A percentile compares a stretch with the other conserved stretches of the same genome.
Conservation (phyloP, 805 yeast species). For the Wickerhamomyces silvicola region DNA sequence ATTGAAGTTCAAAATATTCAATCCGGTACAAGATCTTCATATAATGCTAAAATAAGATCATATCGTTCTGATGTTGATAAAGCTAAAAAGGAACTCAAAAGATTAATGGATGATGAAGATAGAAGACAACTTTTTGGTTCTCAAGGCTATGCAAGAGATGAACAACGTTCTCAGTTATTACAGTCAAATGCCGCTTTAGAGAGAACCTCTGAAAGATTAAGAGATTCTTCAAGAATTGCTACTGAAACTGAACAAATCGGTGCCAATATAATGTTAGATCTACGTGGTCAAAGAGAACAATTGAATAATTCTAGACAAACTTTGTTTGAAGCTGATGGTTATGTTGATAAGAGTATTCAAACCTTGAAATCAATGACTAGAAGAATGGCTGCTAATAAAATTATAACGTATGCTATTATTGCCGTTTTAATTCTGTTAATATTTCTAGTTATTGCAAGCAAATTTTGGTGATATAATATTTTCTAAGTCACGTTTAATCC, state of each 20-base stretch:
- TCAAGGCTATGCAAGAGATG: conserved; percentile 31
- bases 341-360: conserved; percentile 82
- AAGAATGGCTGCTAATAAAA: conserved; percentile 83
- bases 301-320: conserved; percentile 81
- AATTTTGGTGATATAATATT: conserved; percentile 28
- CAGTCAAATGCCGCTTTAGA: conserved; percentile 76
- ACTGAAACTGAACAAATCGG: conserved; percentile 90
- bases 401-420: conserved; percentile 86
- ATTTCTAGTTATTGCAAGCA: conserved; percentile 74
- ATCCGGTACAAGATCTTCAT: conserved; percentile 60
- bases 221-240: conserved; percentile 86
- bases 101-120: conserved; percentile 62
- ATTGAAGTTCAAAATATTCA: conserved; percentile 82
- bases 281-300: conserved; percentile 92
- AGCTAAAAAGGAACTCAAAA: conserved; percentile 48
- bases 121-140: conserved; percentile 68
- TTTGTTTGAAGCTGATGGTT: conserved; percentile 81
- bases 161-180: conserved; percentile 76
- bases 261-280: conserved; percentile 79
- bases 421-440: conserved; percentile 80
- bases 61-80: conserved; percentile 57
- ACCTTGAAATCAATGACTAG: conserved; percentile 90
- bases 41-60: conserved; percentile 70
- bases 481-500: neutral
- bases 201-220: conserved; percentile 72